Percentiles rank a stretch among this genome's conserved stretches.
Evolutionary conservation across 371 early-diverging fungal genomes (phyloP).

Genomic region (Batkoa obscura): DNA sequence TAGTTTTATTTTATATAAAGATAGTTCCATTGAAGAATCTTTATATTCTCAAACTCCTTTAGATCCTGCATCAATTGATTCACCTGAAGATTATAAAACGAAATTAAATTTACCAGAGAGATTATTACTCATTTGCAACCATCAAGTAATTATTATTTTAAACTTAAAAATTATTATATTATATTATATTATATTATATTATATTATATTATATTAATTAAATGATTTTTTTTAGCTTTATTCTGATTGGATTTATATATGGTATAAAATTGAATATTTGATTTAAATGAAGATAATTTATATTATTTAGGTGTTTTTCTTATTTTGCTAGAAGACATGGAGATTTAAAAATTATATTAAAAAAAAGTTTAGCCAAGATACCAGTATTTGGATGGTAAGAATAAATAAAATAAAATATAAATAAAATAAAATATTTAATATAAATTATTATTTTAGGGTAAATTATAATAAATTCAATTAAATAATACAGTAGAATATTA

Average conservation of each 20-base stretch:
- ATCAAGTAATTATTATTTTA: constrained; percentile 40
- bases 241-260: constrained; percentile 81
- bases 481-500: constrained; percentile 65
- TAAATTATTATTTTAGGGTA: constrained; percentile 1
- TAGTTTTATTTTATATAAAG: constrained; percentile 31
- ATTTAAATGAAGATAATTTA: constrained; percentile 26
- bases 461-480: neutral
- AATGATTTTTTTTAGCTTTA: too few relatives aligned
- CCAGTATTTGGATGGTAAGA: constrained; percentile 69
- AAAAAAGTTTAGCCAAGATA: constrained; percentile 45
- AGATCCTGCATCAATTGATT: constrained; percentile 6
- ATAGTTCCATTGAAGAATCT: constrained; percentile 17
- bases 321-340: constrained; percentile 49
- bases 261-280: constrained; percentile 22
- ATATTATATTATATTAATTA: too few relatives aligned
- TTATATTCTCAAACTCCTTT: constrained; percentile 6
- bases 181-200: too few relatives aligned
- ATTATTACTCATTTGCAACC: constrained; percentile 46
- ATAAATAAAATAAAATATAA: neutral
- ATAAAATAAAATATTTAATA: constrained; percentile 1
- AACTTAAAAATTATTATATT: constrained; percentile 7
- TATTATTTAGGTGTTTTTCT: constrained; percentile 18
- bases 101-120: constrained; percentile 20
- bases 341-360: constrained; percentile 63
- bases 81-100: constrained; percentile 6